Evolutionary conservation across 2,329 filamentous ascomycete genomes (phyloP), one percentile per base, ranked within the genome.

Genomic region (Pezicula neosporulosa): DNA sequence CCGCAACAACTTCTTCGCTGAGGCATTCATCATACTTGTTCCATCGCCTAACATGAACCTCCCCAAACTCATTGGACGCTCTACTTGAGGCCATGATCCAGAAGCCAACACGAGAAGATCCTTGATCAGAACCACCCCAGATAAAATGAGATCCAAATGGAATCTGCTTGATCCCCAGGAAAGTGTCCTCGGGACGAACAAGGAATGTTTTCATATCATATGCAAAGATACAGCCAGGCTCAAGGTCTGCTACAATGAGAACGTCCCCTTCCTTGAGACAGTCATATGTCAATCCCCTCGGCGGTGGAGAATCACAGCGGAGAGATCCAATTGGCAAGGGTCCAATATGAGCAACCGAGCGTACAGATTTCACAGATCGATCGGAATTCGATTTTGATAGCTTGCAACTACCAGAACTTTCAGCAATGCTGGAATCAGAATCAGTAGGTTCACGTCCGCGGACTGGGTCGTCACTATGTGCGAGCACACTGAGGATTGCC

Each of bases 71-170:
- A 30, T 53, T 43, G 10, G 56, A 54, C n/a, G 45, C 47, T 30
- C 57, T 55, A 44, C 62, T 60, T 13, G 52, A 46, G 13, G 57
- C 58, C 49, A 66, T 64, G 49, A 85, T 70, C 81, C 82, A 86
- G 61, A 78, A 82, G 5, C 80, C 83, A 49, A 72, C 77, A 3
- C 82, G 74, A 28, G 73, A 66, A 2, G 78, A 78, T 16, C 71
- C 70, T 2, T 70, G 69, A 0, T 74, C 71, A 19, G 78, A 72
- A 2, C 81, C 72, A 27, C 78, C 74, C 81, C 81, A 86, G 51
- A 85, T 70, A 52, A 86, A 77, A 61, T 86, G 83, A 13, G 76
- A 64, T 0, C 83, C 83, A 0, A 70, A 61, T 0, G 81, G 79
- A 24, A 86, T 69, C 49, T 80, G 72, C 19, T 74, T 74, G 51